Percentiles rank a stretch among this genome's conserved stretches.
These are phyloP conservation scores for Mollisia scopiformis DNA, from an alignment of 2,329 filamentous ascomycete genomes.

Conservation along the genomic window DNA sequence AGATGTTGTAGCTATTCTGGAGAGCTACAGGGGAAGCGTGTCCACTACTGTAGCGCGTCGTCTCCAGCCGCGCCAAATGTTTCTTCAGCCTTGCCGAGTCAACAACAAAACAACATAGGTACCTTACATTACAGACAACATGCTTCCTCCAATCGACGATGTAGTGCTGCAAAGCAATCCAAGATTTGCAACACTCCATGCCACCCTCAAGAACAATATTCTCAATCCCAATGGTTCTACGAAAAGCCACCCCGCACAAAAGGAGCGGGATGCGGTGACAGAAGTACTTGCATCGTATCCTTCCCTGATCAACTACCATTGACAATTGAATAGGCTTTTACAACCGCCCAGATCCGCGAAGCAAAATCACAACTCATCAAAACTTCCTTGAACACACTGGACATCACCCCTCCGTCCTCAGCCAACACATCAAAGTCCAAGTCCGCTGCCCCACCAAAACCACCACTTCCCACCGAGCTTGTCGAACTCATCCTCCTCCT, in stretches of 20 bases:
- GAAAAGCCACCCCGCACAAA: conserved; percentile 51
- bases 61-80: neutral
- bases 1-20: no score
- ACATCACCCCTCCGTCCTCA: conserved; percentile 35
- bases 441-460: conserved; percentile 17
- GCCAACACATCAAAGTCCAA: conserved; percentile 23
- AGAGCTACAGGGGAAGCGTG: no score
- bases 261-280: conserved; percentile 52
- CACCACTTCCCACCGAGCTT: conserved; percentile 46
- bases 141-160: conserved; percentile 63
- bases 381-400: conserved; percentile 51
- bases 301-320: neutral
- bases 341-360: conserved; percentile 48
- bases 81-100: neutral
- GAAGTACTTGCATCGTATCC: conserved; percentile 44
- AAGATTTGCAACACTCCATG: conserved; percentile 61
- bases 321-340: conserved; percentile 45
- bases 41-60: neutral
- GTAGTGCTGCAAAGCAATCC: conserved; percentile 58
- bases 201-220: conserved; percentile 53
- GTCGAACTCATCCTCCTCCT: conserved; percentile 59
- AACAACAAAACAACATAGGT: neutral
- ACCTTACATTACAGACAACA: conserved; percentile 33
- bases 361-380: conserved; percentile 55
- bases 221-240: conserved; percentile 62